Evolutionary conservation across 176 grass and related monocot species (phyloP), one percentile per base, ranked within the genome.

Genomic region (Cymbopogon citratus): DNA sequence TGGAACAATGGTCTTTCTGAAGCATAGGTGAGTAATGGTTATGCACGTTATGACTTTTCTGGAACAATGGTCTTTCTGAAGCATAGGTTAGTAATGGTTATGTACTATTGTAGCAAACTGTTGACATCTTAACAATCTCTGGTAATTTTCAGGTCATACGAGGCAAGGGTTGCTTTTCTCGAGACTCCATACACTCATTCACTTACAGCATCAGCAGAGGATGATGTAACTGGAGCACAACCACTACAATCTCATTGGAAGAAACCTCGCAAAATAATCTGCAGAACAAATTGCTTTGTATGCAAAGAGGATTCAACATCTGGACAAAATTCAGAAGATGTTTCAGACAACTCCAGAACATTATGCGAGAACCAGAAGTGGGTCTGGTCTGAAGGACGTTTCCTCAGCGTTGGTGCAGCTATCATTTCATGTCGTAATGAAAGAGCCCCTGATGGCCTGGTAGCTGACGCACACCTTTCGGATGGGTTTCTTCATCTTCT

Each of bases 401-500:
- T 92, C 87, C 84, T 98, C 63, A 93, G 95, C 52, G 71, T 98
- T 63, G 95, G 95, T 46, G 95, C 90, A 41, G 95, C 95, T 39
- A 80, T 93, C 62, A 98, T 98, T 87, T 94, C 92, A 51, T 95
- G 95, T 57, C 87, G 95, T 83, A 98, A 98, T 70, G 95, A 98
- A 90, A 89, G 82, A 88, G 90, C 95, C 41, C 95, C 95, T 66
- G 90, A 91, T 84, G 92, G 95, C 64, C 83, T 95, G 25, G 95
- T 95, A 26, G 88, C 92, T 86, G 92, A 98, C 26, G 95, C 95
- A 71, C 92, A 98, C 79, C 82, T 98, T 21, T 87, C 95, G 19
- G 92, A 98, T 81, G 95, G 95, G 51, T 95, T 93, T 87, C 93
- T 98, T 83, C 92, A 93, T 91, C 92, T 98, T 69, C 86, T 98